These are phyloP conservation scores for Beauveria varroae DNA, from an alignment of 2,329 filamentous ascomycete species.

Conservation along the genomic window DNA sequence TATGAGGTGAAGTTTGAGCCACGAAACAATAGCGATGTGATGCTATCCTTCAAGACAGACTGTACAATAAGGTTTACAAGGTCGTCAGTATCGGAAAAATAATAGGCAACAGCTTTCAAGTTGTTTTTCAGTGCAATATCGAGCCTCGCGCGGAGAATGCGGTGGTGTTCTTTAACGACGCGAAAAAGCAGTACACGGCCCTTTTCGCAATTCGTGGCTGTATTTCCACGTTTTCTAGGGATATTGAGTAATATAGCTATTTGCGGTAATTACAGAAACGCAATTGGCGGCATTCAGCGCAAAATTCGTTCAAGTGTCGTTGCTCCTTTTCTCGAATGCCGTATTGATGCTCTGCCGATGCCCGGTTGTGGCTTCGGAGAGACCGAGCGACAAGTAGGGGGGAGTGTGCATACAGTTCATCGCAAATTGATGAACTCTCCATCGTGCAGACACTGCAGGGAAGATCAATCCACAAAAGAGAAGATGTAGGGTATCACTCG, in stretches of 20 bases:
- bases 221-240: no score
- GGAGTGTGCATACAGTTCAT: not conserved
- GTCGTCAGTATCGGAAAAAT: not conserved
- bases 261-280: not conserved
- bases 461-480: not conserved
- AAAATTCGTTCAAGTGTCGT: not conserved
- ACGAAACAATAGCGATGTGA: not conserved
- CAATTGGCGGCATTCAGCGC: no score
- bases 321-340: not conserved
- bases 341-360: not conserved
- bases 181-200: not conserved
- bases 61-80: not conserved
- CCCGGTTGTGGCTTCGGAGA: constrained; percentile 1
- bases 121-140: not conserved
- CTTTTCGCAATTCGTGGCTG: not conserved
- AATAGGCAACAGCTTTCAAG: not conserved
- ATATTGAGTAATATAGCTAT: not conserved
- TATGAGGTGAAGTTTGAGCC: not conserved
- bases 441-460: not conserved
- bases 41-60: not conserved
- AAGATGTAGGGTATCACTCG: not conserved
- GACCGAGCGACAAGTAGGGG: not conserved
- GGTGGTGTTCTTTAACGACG: not conserved
- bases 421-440: not conserved
- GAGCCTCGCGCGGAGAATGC: not conserved